A percentile compares a stretch with the other conserved stretches of the same genome.
Evolutionary conservation across 148 eudicot species (phyloP).

Genomic region (Vaccinium darrowii): DNA sequence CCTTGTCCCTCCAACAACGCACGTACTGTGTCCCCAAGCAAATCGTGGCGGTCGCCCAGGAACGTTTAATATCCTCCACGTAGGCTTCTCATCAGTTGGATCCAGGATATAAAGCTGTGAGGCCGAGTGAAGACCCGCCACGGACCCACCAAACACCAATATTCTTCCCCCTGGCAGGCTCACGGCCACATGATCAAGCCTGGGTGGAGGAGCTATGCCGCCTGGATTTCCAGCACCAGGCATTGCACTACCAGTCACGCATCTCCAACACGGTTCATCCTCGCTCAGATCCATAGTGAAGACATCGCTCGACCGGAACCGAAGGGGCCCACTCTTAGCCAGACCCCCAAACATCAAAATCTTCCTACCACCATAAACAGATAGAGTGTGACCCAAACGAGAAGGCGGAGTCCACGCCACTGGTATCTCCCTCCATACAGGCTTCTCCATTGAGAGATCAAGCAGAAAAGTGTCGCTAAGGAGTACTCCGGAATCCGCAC

Average conservation of each 20-base stretch:
- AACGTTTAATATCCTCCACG: conserved; percentile 89
- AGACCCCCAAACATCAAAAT: conserved; percentile 96
- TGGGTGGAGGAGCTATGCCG: conserved; percentile 90
- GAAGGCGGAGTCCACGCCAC: conserved; percentile 94
- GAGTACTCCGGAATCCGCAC: conserved; percentile 96
- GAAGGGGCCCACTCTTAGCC: conserved; percentile 86
- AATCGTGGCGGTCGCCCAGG: conserved; percentile 89
- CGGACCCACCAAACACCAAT: conserved; percentile 90
- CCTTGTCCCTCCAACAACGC: conserved; percentile 92
- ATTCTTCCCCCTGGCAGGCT: conserved; percentile 97
- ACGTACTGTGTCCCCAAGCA: conserved; percentile 98
- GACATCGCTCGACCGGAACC: conserved; percentile 84
- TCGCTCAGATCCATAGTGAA: conserved; percentile 89
- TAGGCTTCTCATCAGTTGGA: conserved; percentile 93
- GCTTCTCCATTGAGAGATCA: conserved; percentile 90
- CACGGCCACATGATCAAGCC: conserved; percentile 94
- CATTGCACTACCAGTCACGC: conserved; percentile 89
- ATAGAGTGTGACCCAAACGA: conserved; percentile 85
- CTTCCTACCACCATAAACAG: conserved; percentile 91
- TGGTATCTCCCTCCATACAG: conserved; percentile 89
- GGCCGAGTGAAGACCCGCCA: conserved; percentile 96
- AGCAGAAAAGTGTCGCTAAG: conserved; percentile 89
- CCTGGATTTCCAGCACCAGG: conserved; percentile 96
- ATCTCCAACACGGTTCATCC: conserved; percentile 91
- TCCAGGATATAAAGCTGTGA: conserved; percentile 89